Percentiles rank a stretch among this genome's conserved stretches.
Evolutionary conservation across 352 stramenopile genomes (phyloP).

Genomic region (Lagenidium giganteum): DNA sequence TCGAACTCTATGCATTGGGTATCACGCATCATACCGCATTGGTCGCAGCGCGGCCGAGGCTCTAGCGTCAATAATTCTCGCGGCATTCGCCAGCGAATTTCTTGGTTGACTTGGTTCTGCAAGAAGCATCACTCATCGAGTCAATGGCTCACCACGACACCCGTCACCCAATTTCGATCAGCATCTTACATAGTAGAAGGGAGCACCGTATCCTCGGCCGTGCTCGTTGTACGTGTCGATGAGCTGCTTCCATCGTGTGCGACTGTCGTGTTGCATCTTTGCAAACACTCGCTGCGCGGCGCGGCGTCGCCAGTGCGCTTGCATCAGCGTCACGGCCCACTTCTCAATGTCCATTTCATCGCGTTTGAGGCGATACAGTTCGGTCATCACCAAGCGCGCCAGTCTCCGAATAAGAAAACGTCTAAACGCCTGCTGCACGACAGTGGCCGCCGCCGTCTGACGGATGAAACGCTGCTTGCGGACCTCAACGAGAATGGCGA

Average conservation of each 20-base stretch:
- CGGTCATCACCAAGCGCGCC: constrained; percentile 37
- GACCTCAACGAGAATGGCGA: constrained; percentile 31
- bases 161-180: neutral
- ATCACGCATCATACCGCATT: constrained; percentile 69
- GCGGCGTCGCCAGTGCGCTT: constrained; percentile 51
- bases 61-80: constrained; percentile 82
- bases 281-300: constrained; percentile 29
- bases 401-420: constrained; percentile 37
- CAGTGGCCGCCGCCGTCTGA: constrained; percentile 24
- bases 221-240: constrained; percentile 80
- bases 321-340: constrained; percentile 69
- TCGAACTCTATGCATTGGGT: neutral
- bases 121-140: neutral
- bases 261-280: constrained; percentile 26
- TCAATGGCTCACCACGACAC: neutral
- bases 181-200: constrained; percentile 93
- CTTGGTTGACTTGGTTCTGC: constrained; percentile 87
- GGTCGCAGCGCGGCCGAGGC: constrained; percentile 68
- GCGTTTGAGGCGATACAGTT: constrained; percentile 33
- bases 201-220: constrained; percentile 50
- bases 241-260: constrained; percentile 90
- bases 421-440: constrained; percentile 42
- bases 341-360: constrained; percentile 50
- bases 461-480: constrained; percentile 22
- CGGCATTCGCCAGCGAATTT: constrained; percentile 89